phyloP scores from a whole-genome alignment of 129 eudicot species.

The Artemisia tridentata region DNA sequence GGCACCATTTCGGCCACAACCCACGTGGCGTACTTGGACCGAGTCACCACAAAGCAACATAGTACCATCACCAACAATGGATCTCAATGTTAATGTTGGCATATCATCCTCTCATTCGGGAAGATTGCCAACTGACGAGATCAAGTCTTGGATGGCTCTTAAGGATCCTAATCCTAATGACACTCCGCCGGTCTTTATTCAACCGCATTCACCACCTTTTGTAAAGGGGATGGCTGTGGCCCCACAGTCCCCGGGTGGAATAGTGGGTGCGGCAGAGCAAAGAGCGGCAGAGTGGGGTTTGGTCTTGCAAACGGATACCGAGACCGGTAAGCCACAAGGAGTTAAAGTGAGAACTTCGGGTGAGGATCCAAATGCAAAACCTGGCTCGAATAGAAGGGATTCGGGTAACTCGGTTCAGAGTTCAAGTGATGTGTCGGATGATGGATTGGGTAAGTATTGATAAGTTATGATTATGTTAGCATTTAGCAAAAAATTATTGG shows the following conservation, averaged over 20 bases:
- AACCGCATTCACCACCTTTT: conserved; percentile 19
- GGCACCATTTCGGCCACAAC: conserved; percentile 39
- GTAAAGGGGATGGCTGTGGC: conserved; percentile 17
- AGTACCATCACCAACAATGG: conserved; percentile 16
- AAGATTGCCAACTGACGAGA: conserved; percentile 35
- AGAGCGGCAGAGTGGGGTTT: conserved; percentile 99
- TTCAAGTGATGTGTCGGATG: conserved; percentile 82
- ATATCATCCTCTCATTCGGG: conserved; percentile 38
- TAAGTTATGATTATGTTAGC: not conserved
- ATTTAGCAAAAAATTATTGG: not conserved
- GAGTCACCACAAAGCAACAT: conserved; percentile 33
- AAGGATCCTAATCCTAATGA: conserved; percentile 35
- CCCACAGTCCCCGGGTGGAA: conserved; percentile 33
- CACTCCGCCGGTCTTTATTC: conserved; percentile 14
- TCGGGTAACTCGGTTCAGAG: conserved; percentile 73
- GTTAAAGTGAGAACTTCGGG: conserved; percentile 85
- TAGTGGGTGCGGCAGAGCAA: conserved; percentile 65
- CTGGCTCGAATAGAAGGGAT: conserved; percentile 52
- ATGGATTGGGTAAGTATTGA: conserved; percentile 44
- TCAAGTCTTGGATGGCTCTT: conserved; percentile 93
- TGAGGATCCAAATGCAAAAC: conserved; percentile 51
- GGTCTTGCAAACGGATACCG: conserved; percentile 70
- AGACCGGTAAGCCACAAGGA: conserved; percentile 83
- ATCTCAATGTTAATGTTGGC: not conserved
- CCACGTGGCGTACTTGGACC: conserved; percentile 58